A percentile compares a stretch with the other conserved stretches of the same genome.
Conservation (phyloP, 2,329 filamentous ascomycete genomes). For the Boeremia lycopersici region DNA sequence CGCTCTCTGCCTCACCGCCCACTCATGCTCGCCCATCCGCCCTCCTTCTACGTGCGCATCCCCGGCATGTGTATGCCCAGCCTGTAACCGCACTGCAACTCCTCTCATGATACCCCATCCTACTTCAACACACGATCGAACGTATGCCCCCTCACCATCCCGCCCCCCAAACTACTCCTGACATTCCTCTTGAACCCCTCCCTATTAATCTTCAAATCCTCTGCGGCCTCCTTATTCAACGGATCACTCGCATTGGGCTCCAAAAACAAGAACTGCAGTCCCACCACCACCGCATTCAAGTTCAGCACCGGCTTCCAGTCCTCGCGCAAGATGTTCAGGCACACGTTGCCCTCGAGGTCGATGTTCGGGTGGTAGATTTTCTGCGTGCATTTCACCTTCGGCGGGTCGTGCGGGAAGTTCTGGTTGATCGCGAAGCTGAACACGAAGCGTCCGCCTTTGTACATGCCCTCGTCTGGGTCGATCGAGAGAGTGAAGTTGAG, state of each 20-base stretch:
- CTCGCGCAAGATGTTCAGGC: conserved; percentile 93
- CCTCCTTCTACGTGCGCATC: too few relatives aligned
- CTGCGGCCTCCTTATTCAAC: conserved; percentile 97
- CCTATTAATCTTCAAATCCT: conserved; percentile 83
- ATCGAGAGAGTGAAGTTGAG: conserved; percentile 83
- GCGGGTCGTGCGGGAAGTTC: conserved; percentile 95
- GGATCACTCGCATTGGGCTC: conserved; percentile 97
- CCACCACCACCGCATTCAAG: conserved; percentile 93
- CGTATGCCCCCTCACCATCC: conserved; percentile 70
- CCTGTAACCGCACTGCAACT: neutral
- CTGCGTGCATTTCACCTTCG: conserved; percentile 94
- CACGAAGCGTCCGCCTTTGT: conserved; percentile 84
- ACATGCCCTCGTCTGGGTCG: conserved; percentile 84
- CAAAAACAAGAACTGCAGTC: conserved; percentile 94
- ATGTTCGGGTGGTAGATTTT: conserved; percentile 99
- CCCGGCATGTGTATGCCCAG: neutral
- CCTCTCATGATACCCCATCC: conserved; percentile 12
- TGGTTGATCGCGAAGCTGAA: conserved; percentile 93
- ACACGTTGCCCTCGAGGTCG: conserved; percentile 96
- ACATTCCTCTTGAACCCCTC: conserved; percentile 94
- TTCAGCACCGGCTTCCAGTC: conserved; percentile 99
- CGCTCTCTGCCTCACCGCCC: neutral
- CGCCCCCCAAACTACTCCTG: conserved; percentile 79
- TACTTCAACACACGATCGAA: conserved; percentile 83
- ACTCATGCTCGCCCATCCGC: too few relatives aligned